phyloP scores from a whole-genome alignment of 208 protist genomes.

The Acanthamoeba divionensis region DNA sequence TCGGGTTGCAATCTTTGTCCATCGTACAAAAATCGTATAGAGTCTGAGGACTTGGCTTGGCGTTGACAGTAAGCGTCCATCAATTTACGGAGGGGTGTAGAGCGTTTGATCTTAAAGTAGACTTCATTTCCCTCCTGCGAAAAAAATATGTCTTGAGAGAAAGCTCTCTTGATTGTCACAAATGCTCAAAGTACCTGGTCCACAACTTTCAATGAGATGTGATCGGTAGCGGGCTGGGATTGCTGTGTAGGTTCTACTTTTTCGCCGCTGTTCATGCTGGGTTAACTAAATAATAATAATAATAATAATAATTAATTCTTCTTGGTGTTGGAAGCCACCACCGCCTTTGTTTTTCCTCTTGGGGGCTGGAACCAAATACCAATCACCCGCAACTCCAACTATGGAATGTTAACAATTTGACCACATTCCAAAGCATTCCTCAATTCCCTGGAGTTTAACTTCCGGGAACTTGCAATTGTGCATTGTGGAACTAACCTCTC shows the following conservation, averaged over 20 bases:
- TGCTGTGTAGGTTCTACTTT: neutral
- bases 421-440: too few species aligned
- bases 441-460: too few species aligned
- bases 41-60: slow-evolving; percentile 86
- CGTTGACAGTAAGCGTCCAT: slow-evolving; percentile 96
- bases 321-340: too few species aligned
- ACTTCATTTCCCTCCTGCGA: slow-evolving; percentile 88
- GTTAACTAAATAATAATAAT: too few species aligned
- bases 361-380: too few species aligned
- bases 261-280: too few species aligned
- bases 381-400: too few species aligned
- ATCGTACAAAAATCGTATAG: slow-evolving; percentile 95
- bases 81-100: slow-evolving; percentile 91
- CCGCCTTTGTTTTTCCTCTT: too few species aligned
- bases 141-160: neutral
- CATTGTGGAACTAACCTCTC: too few species aligned
- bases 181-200: slow-evolving; percentile 4
- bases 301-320: too few species aligned
- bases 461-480: too few species aligned
- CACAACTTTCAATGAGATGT: slow-evolving; percentile 63
- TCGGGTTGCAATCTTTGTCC: slow-evolving; percentile 88
- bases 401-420: too few species aligned
- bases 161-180: neutral
- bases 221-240: slow-evolving; percentile 5
- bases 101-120: slow-evolving; percentile 95